Base-by-base conservation (phyloP, 2,329 filamentous ascomycete species). In the Xylariales sp. region DNA sequence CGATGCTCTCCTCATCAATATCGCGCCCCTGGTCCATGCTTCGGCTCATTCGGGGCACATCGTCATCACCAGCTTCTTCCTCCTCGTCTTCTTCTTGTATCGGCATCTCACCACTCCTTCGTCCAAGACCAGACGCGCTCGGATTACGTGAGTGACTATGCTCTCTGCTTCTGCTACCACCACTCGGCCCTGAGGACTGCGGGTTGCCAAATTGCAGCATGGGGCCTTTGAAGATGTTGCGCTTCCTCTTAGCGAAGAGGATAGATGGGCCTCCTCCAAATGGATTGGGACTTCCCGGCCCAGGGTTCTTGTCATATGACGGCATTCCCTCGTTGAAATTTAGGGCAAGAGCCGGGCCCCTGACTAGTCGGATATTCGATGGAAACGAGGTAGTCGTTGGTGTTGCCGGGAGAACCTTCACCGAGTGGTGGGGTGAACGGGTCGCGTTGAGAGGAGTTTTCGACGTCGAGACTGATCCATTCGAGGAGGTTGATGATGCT, bases 391-490 rank as follows among this genome's bases (percentile, higher is more conserved):
- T 70, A 3, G 76, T 66, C 1, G 85, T 90, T 0, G 91, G 91
- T 0, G 90, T 95, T 0, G 88, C 87, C 1, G 93, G 91, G 3
- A 97, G 78, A n/a, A 97, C 85, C 64, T 97, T 97, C 52, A 97
- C 85, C 0, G 88, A 95, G 49, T 88, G 79, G 57, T 96, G 89
- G 1, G 93, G 91, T 4, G 84, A 90, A 17, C 86, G 80, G 12
- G 76, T 76, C 24, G 76, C 65, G 29, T 74, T 75, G 34, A 78
- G 66, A 2, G 78, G 80, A 13, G 78, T 83, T 53, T 82, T 84
- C 24, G 84, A 72, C 4, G 79, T 78, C 0, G 83, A 82, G 4
- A 84, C 81, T 1, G 84, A 83, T 16, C 81, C 83, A 42, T 83
- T 85, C 5, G 85, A 95, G 29, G 89, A 95, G 1, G 89, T 93